Evolutionary conservation across 2,329 filamentous ascomycete genomes (phyloP), one percentile per base, ranked within the genome.

Genomic region (Clonostachys rhizophaga): DNA sequence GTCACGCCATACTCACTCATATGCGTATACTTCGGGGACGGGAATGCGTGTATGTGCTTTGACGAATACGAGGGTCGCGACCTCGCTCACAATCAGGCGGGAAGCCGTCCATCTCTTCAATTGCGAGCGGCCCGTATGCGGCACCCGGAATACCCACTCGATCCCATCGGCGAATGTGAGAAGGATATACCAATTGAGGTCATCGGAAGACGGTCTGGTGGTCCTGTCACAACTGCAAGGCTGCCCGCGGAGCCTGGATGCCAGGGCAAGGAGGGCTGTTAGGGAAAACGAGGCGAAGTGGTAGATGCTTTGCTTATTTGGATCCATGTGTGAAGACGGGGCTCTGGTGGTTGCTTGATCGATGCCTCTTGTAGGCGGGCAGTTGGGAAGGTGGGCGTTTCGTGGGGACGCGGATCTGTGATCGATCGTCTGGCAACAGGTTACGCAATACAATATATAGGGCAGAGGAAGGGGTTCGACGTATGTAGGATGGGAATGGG

Each of bases 151-250:
- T 1, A 51, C 55, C 54, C 52, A 56, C 35, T 57, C 41, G 5
- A 56, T 16, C 0, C 49, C 53, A 50, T 57, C 53, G 14, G 55
- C 52, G 20, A 57, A 56, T 16, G 46, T 47, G 5, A 58, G 10
- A 24, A 58, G 56, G 34, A 56, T 49, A 12, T 40, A 49, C 49
- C 55, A 57, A 42, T 56, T 56, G 24, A 54, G 40, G 30, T 52
- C 51, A 9, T 53, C 54, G 17, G 43, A 46, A 33, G 51, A 52
- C 3, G 55, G 55, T 13, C 6, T 39, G 6, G 43, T 16, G 13
- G 50, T 39, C 11, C 40, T 34, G 9, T 57, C 51, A 17, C 47
- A 54, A 37, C 33, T 49, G 39, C 55, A 57, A 47, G 44, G 11
- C 44, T 17, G 51, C 34, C 55, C 54, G 9, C 53, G 47, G 42